These are phyloP conservation scores for Jaenimonas drosophilae DNA, from an alignment of 208 protist species.

Conservation along the genomic window DNA sequence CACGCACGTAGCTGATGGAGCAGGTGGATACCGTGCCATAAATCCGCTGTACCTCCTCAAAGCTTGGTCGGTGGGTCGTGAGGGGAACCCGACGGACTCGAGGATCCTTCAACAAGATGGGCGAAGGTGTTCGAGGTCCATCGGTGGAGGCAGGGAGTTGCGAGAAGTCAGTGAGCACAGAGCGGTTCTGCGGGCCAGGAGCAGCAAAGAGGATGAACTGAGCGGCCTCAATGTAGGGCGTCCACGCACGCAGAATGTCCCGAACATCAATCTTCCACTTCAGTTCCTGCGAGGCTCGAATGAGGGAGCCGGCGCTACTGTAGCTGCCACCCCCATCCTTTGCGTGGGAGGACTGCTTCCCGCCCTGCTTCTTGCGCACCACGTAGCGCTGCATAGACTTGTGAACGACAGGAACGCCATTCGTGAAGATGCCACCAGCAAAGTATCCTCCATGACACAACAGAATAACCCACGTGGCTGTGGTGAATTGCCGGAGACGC, in stretches of 20 bases:
- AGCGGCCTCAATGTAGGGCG: slow-evolving; percentile 48
- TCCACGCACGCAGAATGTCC: slow-evolving; percentile 69
- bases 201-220: slow-evolving; percentile 76
- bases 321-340: slow-evolving; percentile 67
- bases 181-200: slow-evolving; percentile 76
- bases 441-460: slow-evolving; percentile 88
- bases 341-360: slow-evolving; percentile 77
- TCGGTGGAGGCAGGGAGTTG: slow-evolving; percentile 8
- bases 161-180: slow-evolving; percentile 63
- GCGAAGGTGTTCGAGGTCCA: slow-evolving; percentile 21
- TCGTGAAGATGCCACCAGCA: slow-evolving; percentile 68
- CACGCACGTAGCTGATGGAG: slow-evolving; percentile 31
- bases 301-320: slow-evolving; percentile 74
- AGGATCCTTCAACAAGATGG: slow-evolving; percentile 51
- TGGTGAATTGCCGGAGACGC: slow-evolving; percentile 24
- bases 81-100: slow-evolving; percentile 70
- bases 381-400: slow-evolving; percentile 88
- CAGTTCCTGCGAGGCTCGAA: slow-evolving; percentile 79
- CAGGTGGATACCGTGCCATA: slow-evolving; percentile 35
- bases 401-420: slow-evolving; percentile 49
- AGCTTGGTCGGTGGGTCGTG: slow-evolving; percentile 73
- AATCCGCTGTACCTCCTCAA: slow-evolving; percentile 77
- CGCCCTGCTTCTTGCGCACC: slow-evolving; percentile 89
- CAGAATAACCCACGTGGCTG: slow-evolving; percentile 55
- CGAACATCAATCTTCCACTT: slow-evolving; percentile 76